Evolutionary conservation across 805 yeast species (phyloP).

Genomic region (Starmera pachycereana): DNA sequence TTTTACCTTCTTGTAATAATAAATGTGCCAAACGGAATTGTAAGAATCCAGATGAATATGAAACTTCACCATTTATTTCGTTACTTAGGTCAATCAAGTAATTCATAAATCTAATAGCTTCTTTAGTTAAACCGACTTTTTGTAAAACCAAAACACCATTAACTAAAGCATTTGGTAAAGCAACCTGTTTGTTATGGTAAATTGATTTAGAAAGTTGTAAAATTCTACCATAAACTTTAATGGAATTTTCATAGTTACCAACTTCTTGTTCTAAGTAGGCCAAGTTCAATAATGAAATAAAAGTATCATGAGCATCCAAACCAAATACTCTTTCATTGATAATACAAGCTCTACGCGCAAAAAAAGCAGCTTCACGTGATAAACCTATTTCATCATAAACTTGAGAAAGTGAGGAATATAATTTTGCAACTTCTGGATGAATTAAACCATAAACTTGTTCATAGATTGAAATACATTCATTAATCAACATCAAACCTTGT

Average conservation of each 20-base stretch:
- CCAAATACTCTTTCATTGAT: conserved; percentile 78
- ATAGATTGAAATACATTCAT: conserved; percentile 60
- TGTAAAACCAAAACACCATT: conserved; percentile 54
- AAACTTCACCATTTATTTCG: conserved; percentile 42
- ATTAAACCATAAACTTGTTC: conserved; percentile 80
- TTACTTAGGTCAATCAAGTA: conserved; percentile 42
- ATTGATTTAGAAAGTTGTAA: conserved; percentile 45
- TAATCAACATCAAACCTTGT: conserved; percentile 51
- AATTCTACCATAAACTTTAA: conserved; percentile 52
- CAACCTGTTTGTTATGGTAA: conserved; percentile 54
- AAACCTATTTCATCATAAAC: conserved; percentile 52
- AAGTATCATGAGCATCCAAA: conserved; percentile 66
- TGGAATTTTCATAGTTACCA: conserved; percentile 47
- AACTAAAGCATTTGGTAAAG: conserved; percentile 49
- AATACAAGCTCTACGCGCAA: conserved; percentile 57
- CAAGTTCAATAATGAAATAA: conserved; percentile 62
- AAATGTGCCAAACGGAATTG: conserved; percentile 62
- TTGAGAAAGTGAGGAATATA: conserved; percentile 56
- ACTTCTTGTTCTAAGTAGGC: conserved; percentile 61
- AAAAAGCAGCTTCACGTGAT: conserved; percentile 46
- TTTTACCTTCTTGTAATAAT: conserved; percentile 40
- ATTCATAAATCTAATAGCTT: conserved; percentile 43
- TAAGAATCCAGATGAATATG: conserved; percentile 54
- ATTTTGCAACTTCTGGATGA: conserved; percentile 69
- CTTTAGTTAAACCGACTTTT: conserved; percentile 33